phyloP scores from a whole-genome alignment of 495 filamentous ascomycete species.

The Aspergillus leporis region DNA sequence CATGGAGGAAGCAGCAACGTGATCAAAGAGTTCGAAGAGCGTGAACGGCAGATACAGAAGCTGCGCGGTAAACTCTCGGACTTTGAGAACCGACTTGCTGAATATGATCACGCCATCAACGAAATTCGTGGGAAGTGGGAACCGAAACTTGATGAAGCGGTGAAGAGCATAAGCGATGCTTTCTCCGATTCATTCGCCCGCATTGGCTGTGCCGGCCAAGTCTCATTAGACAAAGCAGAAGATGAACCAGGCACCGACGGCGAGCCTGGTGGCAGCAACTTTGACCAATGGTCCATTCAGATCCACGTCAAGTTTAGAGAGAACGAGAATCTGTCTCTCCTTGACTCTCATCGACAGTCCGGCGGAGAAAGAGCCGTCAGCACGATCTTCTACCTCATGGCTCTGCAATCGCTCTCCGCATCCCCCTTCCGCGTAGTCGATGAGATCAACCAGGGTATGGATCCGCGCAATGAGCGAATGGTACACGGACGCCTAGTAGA shows the following conservation, averaged over 20 bases:
- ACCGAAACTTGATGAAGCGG: conserved; percentile 74
- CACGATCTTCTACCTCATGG: conserved; percentile 99
- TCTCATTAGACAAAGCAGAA: conserved; percentile 58
- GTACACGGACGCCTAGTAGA: conserved; percentile 96
- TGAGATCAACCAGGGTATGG: conserved; percentile 99
- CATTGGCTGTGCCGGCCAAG: conserved; percentile 95
- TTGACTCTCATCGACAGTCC: conserved; percentile 91
- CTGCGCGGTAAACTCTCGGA: conserved; percentile 50
- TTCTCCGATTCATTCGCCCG: conserved; percentile 89
- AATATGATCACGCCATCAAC: conserved; percentile 56
- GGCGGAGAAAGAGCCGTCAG: conserved; percentile 95
- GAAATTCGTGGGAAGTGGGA: conserved; percentile 71
- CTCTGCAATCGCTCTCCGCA: conserved; percentile 88
- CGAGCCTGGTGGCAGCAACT: conserved; percentile 67
- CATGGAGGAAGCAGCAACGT: conserved; percentile 75
- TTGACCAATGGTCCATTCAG: conserved; percentile 90
- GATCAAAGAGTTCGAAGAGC: conserved; percentile 77
- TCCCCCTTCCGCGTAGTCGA: conserved; percentile 99
- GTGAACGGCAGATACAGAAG: conserved; percentile 58
- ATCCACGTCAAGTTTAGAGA: conserved; percentile 94
- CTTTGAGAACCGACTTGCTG: conserved; percentile 46
- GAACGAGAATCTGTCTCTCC: conserved; percentile 75
- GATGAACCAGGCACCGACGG: conserved; percentile 38
- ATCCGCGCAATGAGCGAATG: conserved; percentile 95
- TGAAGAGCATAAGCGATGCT: conserved; percentile 80